Conservation (phyloP, 257 asterid species). For the Solanum lignicaule region DNA sequence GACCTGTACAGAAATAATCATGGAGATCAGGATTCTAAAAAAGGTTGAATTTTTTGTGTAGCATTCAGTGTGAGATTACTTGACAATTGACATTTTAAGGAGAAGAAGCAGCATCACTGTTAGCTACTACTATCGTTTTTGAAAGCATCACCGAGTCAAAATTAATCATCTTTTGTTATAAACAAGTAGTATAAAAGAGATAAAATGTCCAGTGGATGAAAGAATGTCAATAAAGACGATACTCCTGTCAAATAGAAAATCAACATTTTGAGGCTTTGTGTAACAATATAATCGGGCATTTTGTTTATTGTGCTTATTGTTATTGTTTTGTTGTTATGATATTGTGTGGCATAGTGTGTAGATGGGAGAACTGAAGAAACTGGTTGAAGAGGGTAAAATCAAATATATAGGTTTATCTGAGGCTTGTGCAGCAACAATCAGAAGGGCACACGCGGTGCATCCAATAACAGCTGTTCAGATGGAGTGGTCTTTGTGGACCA, state of each 20-base stretch:
- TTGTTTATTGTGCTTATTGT: not conserved
- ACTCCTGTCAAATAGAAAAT: not conserved
- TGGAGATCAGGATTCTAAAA: not conserved
- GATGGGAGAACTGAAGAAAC: constrained; percentile 22
- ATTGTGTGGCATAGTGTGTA: not conserved
- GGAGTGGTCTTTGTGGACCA: constrained; percentile 26
- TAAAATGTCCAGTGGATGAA: not conserved
- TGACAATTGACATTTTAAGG: not conserved
- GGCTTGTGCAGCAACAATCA: constrained; percentile 18
- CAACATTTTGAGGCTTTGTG: constrained; percentile 15
- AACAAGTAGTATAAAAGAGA: not conserved
- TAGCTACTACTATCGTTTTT: not conserved
- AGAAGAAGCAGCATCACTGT: not conserved
- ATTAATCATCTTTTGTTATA: not conserved
- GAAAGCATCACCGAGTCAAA: not conserved
- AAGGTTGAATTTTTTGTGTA: not conserved
- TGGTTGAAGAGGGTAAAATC: constrained; percentile 29
- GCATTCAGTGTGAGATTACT: not conserved
- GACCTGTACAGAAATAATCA: not conserved
- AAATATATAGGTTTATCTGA: constrained; percentile 25
- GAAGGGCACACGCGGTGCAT: constrained; percentile 28
- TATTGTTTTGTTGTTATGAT: not conserved
- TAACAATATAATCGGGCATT: not conserved
- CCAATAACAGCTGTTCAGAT: constrained; percentile 25
- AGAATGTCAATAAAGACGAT: not conserved